These are phyloP conservation scores for Colletotrichum sansevieriae DNA, from an alignment of 2,329 filamentous ascomycete species.

Conservation along the genomic window DNA sequence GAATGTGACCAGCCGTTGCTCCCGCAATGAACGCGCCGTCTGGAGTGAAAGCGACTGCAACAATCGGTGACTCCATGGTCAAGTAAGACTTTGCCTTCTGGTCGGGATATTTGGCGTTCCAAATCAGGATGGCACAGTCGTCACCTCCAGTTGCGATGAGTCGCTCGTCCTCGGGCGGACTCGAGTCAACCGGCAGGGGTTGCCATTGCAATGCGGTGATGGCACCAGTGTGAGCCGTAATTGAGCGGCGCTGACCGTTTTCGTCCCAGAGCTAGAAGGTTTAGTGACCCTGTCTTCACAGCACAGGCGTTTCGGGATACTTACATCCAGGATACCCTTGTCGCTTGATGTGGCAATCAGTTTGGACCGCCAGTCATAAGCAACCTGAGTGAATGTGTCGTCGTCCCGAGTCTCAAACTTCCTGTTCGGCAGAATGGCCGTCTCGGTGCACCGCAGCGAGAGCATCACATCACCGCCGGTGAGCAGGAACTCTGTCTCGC, in stretches of 20 bases:
- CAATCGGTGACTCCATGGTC: conserved; percentile 70
- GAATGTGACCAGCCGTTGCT: conserved; percentile 68
- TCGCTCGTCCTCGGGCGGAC: conserved; percentile 61
- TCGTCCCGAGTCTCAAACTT: conserved; percentile 67
- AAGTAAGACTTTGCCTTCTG: conserved; percentile 69
- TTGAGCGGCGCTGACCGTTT: conserved; percentile 65
- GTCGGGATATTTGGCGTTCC: conserved; percentile 69
- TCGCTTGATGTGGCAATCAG: conserved; percentile 71
- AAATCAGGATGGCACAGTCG: conserved; percentile 73
- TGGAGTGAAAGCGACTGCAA: conserved; percentile 72
- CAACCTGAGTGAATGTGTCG: conserved; percentile 67
- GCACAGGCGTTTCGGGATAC: conserved; percentile 47
- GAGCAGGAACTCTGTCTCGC: conserved; percentile 69
- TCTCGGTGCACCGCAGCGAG: conserved; percentile 61
- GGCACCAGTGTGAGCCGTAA: conserved; percentile 69
- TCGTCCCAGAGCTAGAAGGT: conserved; percentile 66
- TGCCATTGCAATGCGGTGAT: conserved; percentile 74
- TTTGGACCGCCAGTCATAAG: conserved; percentile 67
- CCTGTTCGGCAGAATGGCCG: conserved; percentile 59
- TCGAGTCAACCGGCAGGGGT: conserved; percentile 55
- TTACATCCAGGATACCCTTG: conserved; percentile 71
- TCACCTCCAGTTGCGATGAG: conserved; percentile 73
- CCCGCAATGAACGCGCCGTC: conserved; percentile 74
- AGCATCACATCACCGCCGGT: conserved; percentile 69
- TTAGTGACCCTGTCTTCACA: conserved; percentile 27